These are phyloP conservation scores for Porphyrellus sp. DNA, from an alignment of 1,284 basidiomycete species.

Conservation along the genomic window DNA sequence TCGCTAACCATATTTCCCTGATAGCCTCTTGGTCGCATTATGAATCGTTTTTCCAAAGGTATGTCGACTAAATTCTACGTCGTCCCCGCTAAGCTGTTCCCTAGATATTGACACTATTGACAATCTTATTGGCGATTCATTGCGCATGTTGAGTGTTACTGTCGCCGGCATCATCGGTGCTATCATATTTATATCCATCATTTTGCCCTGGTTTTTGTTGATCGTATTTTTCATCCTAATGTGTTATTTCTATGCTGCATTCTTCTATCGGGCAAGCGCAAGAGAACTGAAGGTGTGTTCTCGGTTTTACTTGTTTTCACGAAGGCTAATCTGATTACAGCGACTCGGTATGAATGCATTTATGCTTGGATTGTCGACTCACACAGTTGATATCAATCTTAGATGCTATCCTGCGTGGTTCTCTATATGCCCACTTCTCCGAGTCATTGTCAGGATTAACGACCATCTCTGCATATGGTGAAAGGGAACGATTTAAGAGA, in stretches of 20 bases:
- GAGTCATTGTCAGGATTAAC: constrained; percentile 85
- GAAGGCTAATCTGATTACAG: constrained; percentile 29
- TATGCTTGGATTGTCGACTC: not conserved
- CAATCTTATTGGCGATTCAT: constrained; percentile 70
- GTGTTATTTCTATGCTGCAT: constrained; percentile 62
- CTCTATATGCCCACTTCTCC: constrained; percentile 84
- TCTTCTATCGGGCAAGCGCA: constrained; percentile 86
- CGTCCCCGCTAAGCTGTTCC: not conserved
- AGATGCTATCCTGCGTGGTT: constrained; percentile 61
- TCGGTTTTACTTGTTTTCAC: not conserved
- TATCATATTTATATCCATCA: constrained; percentile 73
- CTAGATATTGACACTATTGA: constrained; percentile 86
- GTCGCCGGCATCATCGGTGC: constrained; percentile 66
- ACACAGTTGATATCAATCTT: not conserved
- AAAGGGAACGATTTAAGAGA: constrained; percentile 62
- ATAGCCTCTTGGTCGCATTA: constrained; percentile 83
- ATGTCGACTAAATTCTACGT: not conserved
- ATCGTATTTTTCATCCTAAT: constrained; percentile 60
- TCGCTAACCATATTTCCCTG: not conserved
- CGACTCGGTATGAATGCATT: constrained; percentile 44
- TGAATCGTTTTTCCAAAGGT: constrained; percentile 79
- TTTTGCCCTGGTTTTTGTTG: constrained; percentile 84
- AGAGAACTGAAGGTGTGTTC: constrained; percentile 78
- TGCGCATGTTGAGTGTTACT: constrained; percentile 75
- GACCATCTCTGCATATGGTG: constrained; percentile 86